These are phyloP conservation scores for Thermoascus crustaceus DNA, from an alignment of 2,329 filamentous ascomycete genomes.

Conservation along the genomic window DNA sequence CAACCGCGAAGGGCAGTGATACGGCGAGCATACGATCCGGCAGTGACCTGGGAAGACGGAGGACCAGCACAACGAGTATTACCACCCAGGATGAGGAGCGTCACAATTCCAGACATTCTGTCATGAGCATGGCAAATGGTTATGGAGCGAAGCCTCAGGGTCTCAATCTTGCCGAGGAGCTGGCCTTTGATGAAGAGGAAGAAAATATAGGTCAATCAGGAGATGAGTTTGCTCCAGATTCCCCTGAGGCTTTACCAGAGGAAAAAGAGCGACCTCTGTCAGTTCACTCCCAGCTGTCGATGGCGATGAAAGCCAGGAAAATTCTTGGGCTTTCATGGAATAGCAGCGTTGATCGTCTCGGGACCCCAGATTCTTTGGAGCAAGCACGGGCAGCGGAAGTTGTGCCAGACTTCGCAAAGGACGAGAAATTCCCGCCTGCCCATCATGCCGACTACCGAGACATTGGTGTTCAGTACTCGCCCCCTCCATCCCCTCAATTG, in stretches of 20 bases:
- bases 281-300: slow-evolving; percentile 30
- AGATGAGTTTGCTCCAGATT: slow-evolving; percentile 59
- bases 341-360: slow-evolving; percentile 19
- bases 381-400: slow-evolving; percentile 6
- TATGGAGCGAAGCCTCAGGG: slow-evolving; percentile 54
- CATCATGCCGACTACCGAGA: slow-evolving; percentile 57
- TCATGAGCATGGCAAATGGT: slow-evolving; percentile 50
- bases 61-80: slow-evolving; percentile 47
- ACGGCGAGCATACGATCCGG: slow-evolving; percentile 64
- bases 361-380: slow-evolving; percentile 13
- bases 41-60: slow-evolving; percentile 56
- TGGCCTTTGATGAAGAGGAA: slow-evolving; percentile 71
- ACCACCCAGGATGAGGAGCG: slow-evolving; percentile 43
- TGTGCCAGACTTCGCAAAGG: slow-evolving; percentile 37
- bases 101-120: slow-evolving; percentile 61
- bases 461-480: slow-evolving; percentile 73
- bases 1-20: slow-evolving; percentile 52
- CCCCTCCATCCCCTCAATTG: slow-evolving; percentile 60
- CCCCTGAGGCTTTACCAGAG: slow-evolving; percentile 36
- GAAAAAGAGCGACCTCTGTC: slow-evolving; percentile 35
- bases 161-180: slow-evolving; percentile 79
- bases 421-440: slow-evolving; percentile 18
- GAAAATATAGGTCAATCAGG: slow-evolving; percentile 51
- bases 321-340: slow-evolving; percentile 38
- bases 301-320: slow-evolving; percentile 36